Percentiles rank a stretch among this genome's conserved stretches.
Conservation (phyloP, 306 rosid genomes). For the Calophaca sinica region DNA sequence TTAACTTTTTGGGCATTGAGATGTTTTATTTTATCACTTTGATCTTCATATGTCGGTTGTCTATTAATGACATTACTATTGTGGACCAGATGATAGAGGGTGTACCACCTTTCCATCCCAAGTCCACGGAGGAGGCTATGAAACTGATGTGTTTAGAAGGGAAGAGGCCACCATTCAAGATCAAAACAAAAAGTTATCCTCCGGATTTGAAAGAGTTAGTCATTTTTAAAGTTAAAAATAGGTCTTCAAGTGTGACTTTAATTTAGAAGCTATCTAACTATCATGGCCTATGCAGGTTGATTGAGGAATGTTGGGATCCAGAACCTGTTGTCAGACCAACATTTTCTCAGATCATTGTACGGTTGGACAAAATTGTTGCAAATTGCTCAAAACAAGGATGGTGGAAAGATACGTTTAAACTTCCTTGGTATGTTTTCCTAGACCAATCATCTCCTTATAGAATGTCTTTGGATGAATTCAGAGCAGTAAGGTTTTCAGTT, state of each 20-base stretch:
- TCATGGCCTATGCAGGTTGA: slow-evolving; percentile 67
- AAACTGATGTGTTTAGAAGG: slow-evolving; percentile 76
- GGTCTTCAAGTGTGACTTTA: slow-evolving; percentile 31
- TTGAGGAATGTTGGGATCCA: slow-evolving; percentile 97
- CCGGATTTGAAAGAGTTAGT: slow-evolving; percentile 91
- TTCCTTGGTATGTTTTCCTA: slow-evolving; percentile 82
- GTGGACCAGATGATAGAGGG: slow-evolving; percentile 90
- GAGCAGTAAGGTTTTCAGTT: slow-evolving; percentile 23
- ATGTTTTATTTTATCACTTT: slow-evolving; percentile 17
- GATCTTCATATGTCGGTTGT: slow-evolving; percentile 20
- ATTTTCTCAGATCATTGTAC: slow-evolving; percentile 77
- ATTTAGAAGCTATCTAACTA: slow-evolving; percentile 45
- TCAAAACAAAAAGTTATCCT: slow-evolving; percentile 85
- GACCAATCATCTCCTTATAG: slow-evolving; percentile 8
- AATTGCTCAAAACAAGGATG: slow-evolving; percentile 94
- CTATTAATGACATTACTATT: background rate
- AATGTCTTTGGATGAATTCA: slow-evolving; percentile 38
- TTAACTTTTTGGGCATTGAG: background rate
- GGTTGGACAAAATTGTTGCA: slow-evolving; percentile 84
- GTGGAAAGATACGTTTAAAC: slow-evolving; percentile 99
- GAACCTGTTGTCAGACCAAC: slow-evolving; percentile 86
- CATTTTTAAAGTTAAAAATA: slow-evolving; percentile 28
- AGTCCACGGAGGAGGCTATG: slow-evolving; percentile 71
- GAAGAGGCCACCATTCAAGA: slow-evolving; percentile 79
- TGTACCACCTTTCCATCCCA: slow-evolving; percentile 71